Conservation (phyloP, 164 flowering plant genomes). For the Macadamia integrifolia region DNA sequence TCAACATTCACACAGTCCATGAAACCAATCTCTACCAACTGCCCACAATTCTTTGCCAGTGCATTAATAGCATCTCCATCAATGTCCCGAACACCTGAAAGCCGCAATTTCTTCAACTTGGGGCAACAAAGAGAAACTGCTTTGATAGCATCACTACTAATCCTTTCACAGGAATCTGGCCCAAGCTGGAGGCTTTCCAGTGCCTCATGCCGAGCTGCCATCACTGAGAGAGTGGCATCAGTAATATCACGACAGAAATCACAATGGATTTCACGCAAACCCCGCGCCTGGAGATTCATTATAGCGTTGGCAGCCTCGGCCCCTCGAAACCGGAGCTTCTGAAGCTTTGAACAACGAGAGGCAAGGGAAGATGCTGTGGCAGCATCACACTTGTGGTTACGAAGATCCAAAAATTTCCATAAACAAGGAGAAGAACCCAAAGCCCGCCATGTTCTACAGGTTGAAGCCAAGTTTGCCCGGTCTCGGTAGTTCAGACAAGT, state of each 20-base stretch:
- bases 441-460: slow-evolving; percentile 69
- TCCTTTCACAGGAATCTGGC: slow-evolving; percentile 86
- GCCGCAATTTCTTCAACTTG: slow-evolving; percentile 62
- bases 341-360: slow-evolving; percentile 57
- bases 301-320: slow-evolving; percentile 80
- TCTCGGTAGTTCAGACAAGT: slow-evolving; percentile 81
- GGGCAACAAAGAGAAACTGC: slow-evolving; percentile 78
- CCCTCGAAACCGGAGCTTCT: slow-evolving; percentile 83
- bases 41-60: slow-evolving; percentile 59
- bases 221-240: slow-evolving; percentile 77
- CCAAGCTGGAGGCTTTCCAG: slow-evolving; percentile 88
- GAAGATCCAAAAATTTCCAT: slow-evolving; percentile 83
- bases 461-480: slow-evolving; percentile 81
- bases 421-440: slow-evolving; percentile 63
- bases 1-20: slow-evolving; percentile 75
- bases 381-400: slow-evolving; percentile 67
- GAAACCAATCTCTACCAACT: slow-evolving; percentile 73
- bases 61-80: slow-evolving; percentile 69
- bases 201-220: slow-evolving; percentile 82
- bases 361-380: slow-evolving; percentile 54
- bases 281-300: slow-evolving; percentile 61
- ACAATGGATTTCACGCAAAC: slow-evolving; percentile 68
- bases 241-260: slow-evolving; percentile 80
- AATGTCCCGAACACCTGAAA: slow-evolving; percentile 83
- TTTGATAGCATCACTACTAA: slow-evolving; percentile 79